phyloP scores from a whole-genome alignment of 768 basidiomycete species.

The Pisolithus tinctorius region DNA sequence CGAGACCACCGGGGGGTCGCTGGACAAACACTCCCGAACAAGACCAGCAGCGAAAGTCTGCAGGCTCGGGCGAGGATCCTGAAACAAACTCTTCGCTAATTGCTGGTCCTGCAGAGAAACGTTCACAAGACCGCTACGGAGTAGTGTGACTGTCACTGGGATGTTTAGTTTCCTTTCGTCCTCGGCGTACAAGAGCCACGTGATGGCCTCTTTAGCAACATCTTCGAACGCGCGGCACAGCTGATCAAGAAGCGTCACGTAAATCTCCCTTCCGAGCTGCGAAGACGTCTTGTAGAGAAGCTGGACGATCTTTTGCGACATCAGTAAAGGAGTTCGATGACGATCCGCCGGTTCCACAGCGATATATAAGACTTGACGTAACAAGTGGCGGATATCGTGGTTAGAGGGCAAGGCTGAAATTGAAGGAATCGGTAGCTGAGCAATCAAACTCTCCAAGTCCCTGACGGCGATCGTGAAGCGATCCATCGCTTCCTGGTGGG shows the following conservation, averaged over 20 bases:
- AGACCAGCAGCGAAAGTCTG: conserved; percentile 78
- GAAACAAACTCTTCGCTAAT: conserved; percentile 76
- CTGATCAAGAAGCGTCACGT: conserved; percentile 82
- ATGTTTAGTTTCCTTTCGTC: conserved; percentile 99
- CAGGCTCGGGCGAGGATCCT: conserved; percentile 69
- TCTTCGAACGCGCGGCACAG: conserved; percentile 86
- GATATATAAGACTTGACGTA: conserved; percentile 76
- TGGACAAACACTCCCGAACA: conserved; percentile 79
- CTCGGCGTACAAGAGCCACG: conserved; percentile 94
- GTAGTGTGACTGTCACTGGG: conserved; percentile 82
- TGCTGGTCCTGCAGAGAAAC: conserved; percentile 80
- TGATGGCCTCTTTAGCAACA: conserved; percentile 93
- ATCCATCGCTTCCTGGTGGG: conserved; percentile 82
- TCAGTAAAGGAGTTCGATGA: conserved; percentile 81
- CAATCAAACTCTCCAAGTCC: conserved; percentile 78
- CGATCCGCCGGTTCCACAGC: conserved; percentile 75
- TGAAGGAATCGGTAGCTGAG: conserved; percentile 66
- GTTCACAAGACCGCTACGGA: conserved; percentile 78
- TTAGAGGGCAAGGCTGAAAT: conserved; percentile 69
- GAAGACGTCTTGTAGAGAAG: conserved; percentile 84
- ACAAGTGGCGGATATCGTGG: conserved; percentile 79
- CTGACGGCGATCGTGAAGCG: conserved; percentile 51
- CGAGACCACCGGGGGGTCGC: conserved; percentile 72
- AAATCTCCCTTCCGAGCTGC: conserved; percentile 87
- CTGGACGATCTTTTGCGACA: conserved; percentile 97